A percentile compares a stretch with the other conserved stretches of the same genome.
Conservation (phyloP, 148 eudicot species). For the Persicaria tinctoria region DNA sequence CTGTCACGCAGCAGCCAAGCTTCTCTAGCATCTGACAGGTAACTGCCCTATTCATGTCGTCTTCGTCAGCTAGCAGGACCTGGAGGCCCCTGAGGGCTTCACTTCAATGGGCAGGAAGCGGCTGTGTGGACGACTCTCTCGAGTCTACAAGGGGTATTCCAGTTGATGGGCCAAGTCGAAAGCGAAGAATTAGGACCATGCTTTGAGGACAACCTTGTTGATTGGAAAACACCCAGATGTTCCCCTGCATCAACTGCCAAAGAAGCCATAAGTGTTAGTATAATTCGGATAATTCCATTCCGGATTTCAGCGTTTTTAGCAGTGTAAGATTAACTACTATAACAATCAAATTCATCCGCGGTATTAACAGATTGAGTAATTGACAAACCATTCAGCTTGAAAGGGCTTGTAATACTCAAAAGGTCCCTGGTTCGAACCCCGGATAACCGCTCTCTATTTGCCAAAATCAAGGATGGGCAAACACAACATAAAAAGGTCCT, state of each 20-base stretch:
- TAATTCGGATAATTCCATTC: no score
- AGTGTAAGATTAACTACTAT: no score
- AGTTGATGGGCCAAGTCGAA: conserved; percentile 51
- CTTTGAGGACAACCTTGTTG: conserved; percentile 62
- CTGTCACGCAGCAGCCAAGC: conserved; percentile 56
- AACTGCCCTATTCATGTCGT: conserved; percentile 60
- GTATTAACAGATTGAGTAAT: no score
- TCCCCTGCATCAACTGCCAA: conserved; percentile 82
- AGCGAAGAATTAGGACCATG: conserved; percentile 64
- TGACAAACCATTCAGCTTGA: no score
- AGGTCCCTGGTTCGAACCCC: no score
- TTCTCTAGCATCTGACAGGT: conserved; percentile 57
- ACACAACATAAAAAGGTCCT: no score
- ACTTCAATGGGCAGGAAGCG: conserved; percentile 14
- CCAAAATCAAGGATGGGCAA: no score
- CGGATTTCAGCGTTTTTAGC: no score
- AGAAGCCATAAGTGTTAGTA: neutral
- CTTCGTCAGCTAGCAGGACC: conserved; percentile 66
- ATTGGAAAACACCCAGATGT: conserved; percentile 59
- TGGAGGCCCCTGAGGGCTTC: conserved; percentile 50
- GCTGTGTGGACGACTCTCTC: conserved; percentile 33
- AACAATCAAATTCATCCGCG: no score
- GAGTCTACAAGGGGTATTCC: conserved; percentile 32
- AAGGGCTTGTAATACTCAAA: no score
- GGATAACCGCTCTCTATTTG: no score